Base-by-base conservation (phyloP, 352 stramenopile genomes). In the Phytophthora vignae region DNA sequence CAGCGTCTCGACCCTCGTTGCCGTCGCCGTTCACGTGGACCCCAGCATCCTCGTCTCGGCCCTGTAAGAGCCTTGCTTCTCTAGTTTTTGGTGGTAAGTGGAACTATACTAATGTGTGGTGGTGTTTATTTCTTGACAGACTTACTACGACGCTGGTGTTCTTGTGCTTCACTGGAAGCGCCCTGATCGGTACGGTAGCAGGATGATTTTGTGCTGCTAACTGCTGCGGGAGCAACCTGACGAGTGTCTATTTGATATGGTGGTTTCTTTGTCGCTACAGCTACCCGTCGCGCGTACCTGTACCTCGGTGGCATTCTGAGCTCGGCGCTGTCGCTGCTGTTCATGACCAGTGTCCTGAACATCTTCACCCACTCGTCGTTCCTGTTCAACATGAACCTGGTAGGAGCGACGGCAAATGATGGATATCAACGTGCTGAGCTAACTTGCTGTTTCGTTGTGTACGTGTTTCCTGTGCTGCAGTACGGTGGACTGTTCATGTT, bases 401-500 rank as follows among this genome's bases (percentile, higher is more conserved):
- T 93, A 84, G 21, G 75, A 57, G 4, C 17, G 5, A n/a, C 27
- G 9, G 11, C 19, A 36, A 11, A 21, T 31, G 17, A 4, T 27
- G 1, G 22, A 27, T 27, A 27, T 27, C 54, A 5, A 17, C 19
- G 21, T 50, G 22, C 33, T 58, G 29, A 21, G 50, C 12, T 48
- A 33, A 29, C 52, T 62, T 10, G 12, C 36, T 74, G 12, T 29
- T 63, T 50, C n/a, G 12, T 25, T 71, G 17, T 53, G 44, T 29
- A 22, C 42, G 17, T 50, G 14, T 19, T 19, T 50, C 42, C n/a
- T 50, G 15, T 50, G 42, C 6, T 67, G 0, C 22, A 93, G 79
- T 97, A 96, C 76, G 78, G 69, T 25, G 90, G 92, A n/a, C 87
- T 98, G 29, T 83, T 91, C 58, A 63, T 96, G 53, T 98, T 98